Evolutionary conservation across 768 basidiomycete species (phyloP), one percentile per base, ranked within the genome.

Genomic region (Kwoniella europaea): DNA sequence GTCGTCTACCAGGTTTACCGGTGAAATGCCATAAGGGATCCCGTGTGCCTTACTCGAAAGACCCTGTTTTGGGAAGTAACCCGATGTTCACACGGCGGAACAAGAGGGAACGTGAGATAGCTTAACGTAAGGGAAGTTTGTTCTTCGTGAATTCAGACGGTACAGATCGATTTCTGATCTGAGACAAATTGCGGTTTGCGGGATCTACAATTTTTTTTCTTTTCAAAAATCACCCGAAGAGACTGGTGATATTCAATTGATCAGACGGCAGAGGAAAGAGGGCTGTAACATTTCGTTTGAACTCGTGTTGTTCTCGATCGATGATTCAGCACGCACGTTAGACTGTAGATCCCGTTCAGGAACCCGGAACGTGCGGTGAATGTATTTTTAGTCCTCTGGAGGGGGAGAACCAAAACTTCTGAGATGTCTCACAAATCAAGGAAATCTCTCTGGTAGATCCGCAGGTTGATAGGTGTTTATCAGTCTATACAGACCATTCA

Each of bases 121-220:
- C 35, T 35, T 35, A 35, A 35, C 35, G 35, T 35, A 35, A 35
- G 35, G 35, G 35, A 1, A 0, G 7, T 6, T 35, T 35, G 6
- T 35, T 35, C 7, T 35, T 35, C 35, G 35, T 6, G 35, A 4
- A 35, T 35, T 35, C 6, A 35, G 35, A 35, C 35, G 35, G 35
- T 35, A 35, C 35, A 35, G 35, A 35, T 10, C 0, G 46, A 50
- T 50, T 50, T 13, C 46, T 10, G 35, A 56, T 56, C 29, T 65
- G 64, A 65, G 54, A 68, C 67, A 54, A 60, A 68, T 61, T 63
- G n/a, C 46, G 16, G 7, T 27, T 9, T 15, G 35, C 67, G 67
- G 60, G 67, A 68, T 68, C 67, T 29, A 44, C 58, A 58, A n/a
- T 16, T 22, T 53, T 18, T 18, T 44, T 63, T 46, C 12, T 29